A percentile compares a stretch with the other conserved stretches of the same genome.
phyloP scores from a whole-genome alignment of 257 asterid species.

The Capsicum chinense region DNA sequence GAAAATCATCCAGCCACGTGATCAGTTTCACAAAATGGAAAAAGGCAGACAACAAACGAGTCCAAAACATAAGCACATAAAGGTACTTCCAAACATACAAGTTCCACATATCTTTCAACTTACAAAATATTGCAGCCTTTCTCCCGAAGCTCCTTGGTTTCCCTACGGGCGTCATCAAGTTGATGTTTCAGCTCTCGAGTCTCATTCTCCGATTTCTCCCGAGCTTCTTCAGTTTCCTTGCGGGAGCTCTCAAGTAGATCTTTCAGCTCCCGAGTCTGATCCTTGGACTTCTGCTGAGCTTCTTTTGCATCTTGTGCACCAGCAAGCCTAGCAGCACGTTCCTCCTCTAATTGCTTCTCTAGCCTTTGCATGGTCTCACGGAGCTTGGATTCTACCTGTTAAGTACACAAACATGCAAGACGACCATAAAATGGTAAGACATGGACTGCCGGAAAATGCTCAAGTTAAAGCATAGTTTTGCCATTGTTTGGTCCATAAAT shows the following conservation, averaged over 20 bases:
- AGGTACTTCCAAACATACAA: background rate
- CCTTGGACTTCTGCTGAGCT: constrained; percentile 33
- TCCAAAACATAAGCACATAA: background rate
- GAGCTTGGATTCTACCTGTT: constrained; percentile 47
- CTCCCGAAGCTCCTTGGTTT: background rate
- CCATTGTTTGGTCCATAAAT: background rate
- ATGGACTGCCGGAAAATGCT: background rate
- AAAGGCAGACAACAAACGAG: no score
- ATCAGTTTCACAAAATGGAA: background rate
- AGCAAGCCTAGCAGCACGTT: constrained; percentile 29
- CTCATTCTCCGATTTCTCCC: constrained; percentile 42
- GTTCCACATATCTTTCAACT: background rate
- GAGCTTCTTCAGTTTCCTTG: background rate
- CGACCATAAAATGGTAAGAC: background rate
- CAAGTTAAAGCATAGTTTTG: background rate
- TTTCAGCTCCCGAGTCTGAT: constrained; percentile 48
- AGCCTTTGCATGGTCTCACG: constrained; percentile 38
- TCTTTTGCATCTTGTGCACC: constrained; percentile 23
- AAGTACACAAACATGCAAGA: background rate
- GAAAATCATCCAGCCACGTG: background rate
- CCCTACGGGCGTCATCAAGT: constrained; percentile 34
- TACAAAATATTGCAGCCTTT: background rate
- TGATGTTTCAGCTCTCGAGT: constrained; percentile 45
- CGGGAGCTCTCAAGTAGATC: constrained; percentile 40
- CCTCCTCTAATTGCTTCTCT: constrained; percentile 39